Base-by-base conservation (phyloP, 1,284 basidiomycete genomes). In the Retiboletus fuscus region DNA sequence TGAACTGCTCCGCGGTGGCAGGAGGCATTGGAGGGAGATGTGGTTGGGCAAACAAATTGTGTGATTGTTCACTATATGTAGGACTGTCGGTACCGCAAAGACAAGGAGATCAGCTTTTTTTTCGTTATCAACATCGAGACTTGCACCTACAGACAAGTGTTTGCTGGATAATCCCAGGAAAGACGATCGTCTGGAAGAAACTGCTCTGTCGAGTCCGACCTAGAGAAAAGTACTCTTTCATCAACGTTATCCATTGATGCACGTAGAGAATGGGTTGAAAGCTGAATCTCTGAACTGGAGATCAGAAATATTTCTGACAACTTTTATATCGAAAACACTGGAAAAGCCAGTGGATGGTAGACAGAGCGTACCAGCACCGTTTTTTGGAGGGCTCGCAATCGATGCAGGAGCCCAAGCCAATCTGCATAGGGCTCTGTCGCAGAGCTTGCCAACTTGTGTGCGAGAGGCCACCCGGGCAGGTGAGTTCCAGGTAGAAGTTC, bases 381-480 rank as follows among this genome's bases (percentile, higher is more conserved):
- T 8, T 20, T n/a, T 5, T 30, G 16, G 20, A 41, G 5, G 2
- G 6, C 16, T 18, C 3, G 4, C 6, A 3, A 3, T 61, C 41
- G 22, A 28, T 34, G 39, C 10, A 44, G 63, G 5, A 3, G 8
- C 3, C 3, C 39, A 7, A 49, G 43, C 2, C 39, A 6, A 8
- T 15, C 16, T n/a, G 13, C 15, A 46, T 10, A 6, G 7, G 46
- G n/a, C 4, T 39, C 47, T 34, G 34, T 47, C 30, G 47, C 26
- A 62, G 28, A 63, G 67, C 70, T n/a, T 73, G 51, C 73, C 72
- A 73, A 46, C 26, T 10, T 49, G 61, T 26, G 58, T 55, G 51
- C 51, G 22, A 55, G 26, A 18, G 13, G 49, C 16, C 15, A n/a
- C n/a, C n/a, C n/a, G 34, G 44, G 20, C 44, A 16, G 44, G 15